A percentile compares a stretch with the other conserved stretches of the same genome.
These are phyloP conservation scores for Boletus insuetus DNA, from an alignment of 768 basidiomycete species.

Conservation along the genomic window DNA sequence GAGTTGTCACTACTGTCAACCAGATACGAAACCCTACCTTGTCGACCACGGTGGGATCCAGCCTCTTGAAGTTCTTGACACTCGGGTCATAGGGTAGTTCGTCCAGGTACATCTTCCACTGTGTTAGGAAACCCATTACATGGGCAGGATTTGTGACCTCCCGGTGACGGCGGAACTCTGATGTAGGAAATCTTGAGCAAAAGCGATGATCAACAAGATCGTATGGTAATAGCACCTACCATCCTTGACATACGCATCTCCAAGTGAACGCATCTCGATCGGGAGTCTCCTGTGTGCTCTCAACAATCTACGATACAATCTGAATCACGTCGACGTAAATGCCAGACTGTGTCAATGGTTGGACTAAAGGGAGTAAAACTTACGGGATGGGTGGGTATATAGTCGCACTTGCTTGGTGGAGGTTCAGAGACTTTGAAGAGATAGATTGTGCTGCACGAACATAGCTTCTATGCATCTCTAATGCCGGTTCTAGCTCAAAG, in stretches of 20 bases:
- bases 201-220: neutral
- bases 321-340: constrained; percentile 27
- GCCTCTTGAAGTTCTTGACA: constrained; percentile 52
- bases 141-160: constrained; percentile 80
- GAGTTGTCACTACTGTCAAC: neutral
- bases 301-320: constrained; percentile 78
- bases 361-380: constrained; percentile 19
- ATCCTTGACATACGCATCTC: constrained; percentile 82
- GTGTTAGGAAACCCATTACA: constrained; percentile 91
- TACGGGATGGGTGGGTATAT: constrained; percentile 85
- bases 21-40: constrained; percentile 47
- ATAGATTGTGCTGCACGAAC: constrained; percentile 39
- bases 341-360: neutral
- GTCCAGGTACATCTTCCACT: constrained; percentile 95
- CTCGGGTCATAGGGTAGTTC: constrained; percentile 47
- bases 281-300: constrained; percentile 77
- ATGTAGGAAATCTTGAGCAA: constrained; percentile 2
- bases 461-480: constrained; percentile 19
- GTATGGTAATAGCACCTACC: constrained; percentile 40
- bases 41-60: constrained; percentile 72
- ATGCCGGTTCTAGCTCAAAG: neutral
- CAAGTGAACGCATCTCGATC: constrained; percentile 76
- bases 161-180: constrained; percentile 86
- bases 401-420: constrained; percentile 60
- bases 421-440: constrained; percentile 53